phyloP scores from a whole-genome alignment of 179 eudicot species.

The Pouteria campechiana region DNA sequence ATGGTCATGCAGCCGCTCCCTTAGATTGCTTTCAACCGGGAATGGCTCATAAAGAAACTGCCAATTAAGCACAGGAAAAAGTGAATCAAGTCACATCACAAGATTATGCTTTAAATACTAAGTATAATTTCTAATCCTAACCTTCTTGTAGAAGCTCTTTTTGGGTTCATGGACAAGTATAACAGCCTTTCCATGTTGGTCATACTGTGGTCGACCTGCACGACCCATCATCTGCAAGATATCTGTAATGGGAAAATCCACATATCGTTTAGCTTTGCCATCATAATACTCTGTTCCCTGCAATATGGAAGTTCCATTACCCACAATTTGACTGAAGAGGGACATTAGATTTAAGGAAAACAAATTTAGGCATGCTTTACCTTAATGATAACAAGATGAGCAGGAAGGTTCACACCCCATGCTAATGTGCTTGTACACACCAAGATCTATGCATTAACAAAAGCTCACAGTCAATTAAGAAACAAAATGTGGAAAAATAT shows the following conservation, averaged over 20 bases:
- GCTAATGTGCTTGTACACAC: constrained; percentile 99
- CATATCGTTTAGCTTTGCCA: constrained; percentile 80
- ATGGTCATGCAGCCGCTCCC: constrained; percentile 91
- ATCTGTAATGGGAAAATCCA: constrained; percentile 98
- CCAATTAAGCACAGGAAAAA: constrained; percentile 8
- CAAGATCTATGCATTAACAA: constrained; percentile 41
- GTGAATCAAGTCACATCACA: neutral
- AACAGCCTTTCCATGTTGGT: constrained; percentile 98
- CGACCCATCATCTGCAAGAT: constrained; percentile 99
- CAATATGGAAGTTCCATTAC: constrained; percentile 4
- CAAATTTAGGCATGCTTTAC: constrained; percentile 24
- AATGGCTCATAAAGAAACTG: constrained; percentile 98
- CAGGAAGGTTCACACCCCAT: constrained; percentile 99
- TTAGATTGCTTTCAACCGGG: constrained; percentile 97
- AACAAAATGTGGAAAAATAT: neutral
- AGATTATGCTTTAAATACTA: neutral
- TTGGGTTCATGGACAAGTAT: constrained; percentile 98
- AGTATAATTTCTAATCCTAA: constrained; percentile 2
- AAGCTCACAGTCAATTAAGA: neutral
- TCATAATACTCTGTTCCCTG: constrained; percentile 97
- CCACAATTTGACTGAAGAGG: neutral
- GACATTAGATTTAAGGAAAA: neutral
- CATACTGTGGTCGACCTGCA: constrained; percentile 96
- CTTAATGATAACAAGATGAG: constrained; percentile 96
- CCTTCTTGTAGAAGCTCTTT: constrained; percentile 98